Percentiles rank a stretch among this genome's conserved stretches.
phyloP scores from a whole-genome alignment of 768 basidiomycete genomes.

The Dendrothele bispora region DNA sequence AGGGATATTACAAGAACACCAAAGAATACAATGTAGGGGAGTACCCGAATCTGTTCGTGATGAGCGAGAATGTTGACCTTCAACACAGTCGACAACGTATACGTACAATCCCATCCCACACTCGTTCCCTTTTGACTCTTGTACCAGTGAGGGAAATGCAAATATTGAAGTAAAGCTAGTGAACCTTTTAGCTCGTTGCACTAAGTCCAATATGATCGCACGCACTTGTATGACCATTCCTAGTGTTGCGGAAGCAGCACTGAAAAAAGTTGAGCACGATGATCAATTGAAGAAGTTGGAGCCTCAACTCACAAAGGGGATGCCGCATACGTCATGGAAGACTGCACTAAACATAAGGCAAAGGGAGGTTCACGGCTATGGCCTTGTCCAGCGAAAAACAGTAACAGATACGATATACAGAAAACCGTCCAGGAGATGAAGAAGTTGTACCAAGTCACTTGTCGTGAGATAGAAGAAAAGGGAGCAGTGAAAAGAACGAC shows the following conservation, averaged over 20 bases:
- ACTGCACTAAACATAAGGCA: slow-evolving; percentile 28
- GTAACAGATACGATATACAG: slow-evolving; percentile 32
- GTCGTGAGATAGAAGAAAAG: slow-evolving; percentile 25
- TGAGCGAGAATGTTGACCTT: background rate
- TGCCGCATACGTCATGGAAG: slow-evolving; percentile 32
- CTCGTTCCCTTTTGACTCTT: background rate
- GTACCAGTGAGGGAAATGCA: background rate
- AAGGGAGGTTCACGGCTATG: slow-evolving; percentile 18
- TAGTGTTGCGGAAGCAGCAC: background rate
- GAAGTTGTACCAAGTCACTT: slow-evolving; percentile 37
- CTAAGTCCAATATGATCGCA: background rate
- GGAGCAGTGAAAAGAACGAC: slow-evolving; percentile 26
- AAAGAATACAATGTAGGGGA: slow-evolving; percentile 1
- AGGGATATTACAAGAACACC: background rate
- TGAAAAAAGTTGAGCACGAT: background rate
- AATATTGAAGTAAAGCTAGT: slow-evolving; percentile 2
- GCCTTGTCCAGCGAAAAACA: slow-evolving; percentile 32
- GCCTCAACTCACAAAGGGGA: slow-evolving; percentile 28
- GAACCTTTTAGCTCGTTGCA: background rate
- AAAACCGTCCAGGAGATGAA: slow-evolving; percentile 35
- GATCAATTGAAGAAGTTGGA: too few relatives aligned
- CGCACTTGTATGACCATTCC: slow-evolving; percentile 5
- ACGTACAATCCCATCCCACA: background rate
- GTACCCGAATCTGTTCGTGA: background rate
- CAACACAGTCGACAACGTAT: background rate